Percentiles rank a stretch among this genome's conserved stretches.
phyloP scores from a whole-genome alignment of 495 filamentous ascomycete species.

The Podospora bellae-mahoneyi region DNA sequence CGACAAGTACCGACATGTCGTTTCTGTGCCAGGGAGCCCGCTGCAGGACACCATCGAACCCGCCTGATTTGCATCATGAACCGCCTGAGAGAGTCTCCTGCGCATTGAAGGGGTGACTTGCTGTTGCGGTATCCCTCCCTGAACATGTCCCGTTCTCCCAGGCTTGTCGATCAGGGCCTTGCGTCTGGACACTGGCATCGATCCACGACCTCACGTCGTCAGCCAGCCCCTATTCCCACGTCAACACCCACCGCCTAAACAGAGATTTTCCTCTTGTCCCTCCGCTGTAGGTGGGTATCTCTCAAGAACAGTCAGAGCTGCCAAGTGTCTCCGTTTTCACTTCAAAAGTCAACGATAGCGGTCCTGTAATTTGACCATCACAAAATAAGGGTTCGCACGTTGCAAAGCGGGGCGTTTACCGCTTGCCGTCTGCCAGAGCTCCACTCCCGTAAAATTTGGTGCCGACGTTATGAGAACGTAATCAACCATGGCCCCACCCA shows the following conservation, averaged over 20 bases:
- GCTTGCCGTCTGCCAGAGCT: constrained; percentile 23
- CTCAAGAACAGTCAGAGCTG: background rate
- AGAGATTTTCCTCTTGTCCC: background rate
- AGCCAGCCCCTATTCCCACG: background rate
- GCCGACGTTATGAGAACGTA: constrained; percentile 21
- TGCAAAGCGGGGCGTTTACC: constrained; percentile 10
- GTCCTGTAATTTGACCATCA: constrained; percentile 12
- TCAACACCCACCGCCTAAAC: constrained; percentile 4
- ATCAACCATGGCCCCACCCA: constrained; percentile 21
- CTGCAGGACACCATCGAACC: constrained; percentile 16
- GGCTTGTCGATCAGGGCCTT: constrained; percentile 24
- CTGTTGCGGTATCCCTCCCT: constrained; percentile 21
- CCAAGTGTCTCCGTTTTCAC: background rate
- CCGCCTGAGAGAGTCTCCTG: constrained; percentile 18
- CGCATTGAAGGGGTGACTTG: background rate
- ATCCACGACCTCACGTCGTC: background rate
- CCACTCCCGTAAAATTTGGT: constrained; percentile 31
- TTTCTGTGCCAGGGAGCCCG: background rate
- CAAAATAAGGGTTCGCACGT: background rate
- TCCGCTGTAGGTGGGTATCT: background rate
- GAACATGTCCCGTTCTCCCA: constrained; percentile 12
- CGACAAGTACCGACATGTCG: constrained; percentile 28
- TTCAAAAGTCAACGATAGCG: background rate
- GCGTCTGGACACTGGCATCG: background rate
- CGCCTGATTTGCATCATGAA: background rate